Evolutionary conservation across 345 rosid species (phyloP), one percentile per base, ranked within the genome.

Genomic region (Euclidium syriacum): DNA sequence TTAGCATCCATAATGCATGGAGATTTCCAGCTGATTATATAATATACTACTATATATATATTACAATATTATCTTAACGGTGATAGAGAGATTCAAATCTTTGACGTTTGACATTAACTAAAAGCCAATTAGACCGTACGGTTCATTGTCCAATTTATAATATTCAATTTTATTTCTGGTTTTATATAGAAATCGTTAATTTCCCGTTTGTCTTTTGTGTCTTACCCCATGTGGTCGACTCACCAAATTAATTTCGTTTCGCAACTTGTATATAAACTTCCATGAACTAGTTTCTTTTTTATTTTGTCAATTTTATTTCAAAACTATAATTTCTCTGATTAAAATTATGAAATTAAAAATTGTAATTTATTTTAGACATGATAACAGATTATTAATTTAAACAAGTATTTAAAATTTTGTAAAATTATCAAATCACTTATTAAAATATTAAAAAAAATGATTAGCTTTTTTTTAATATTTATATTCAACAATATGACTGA

Each of bases 191-290:
- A 18, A 17, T 3, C n/a, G n/a, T n/a, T 19, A 10, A 33, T 42
- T 14, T 57, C 4, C 4, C 15, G 34, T 58, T 57, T 59, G 54
- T 51, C 60, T 15, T 58, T 59, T 40, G 6, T 50, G 53, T 30
- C 32, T 59, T 17, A 0, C 10, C 52, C 30, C 73, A 68, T 68
- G 53, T 59, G 53, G 47, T 59, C 61, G 52, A 59, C 38, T 51
- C 60, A 39, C 16, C 50, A 27, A 63, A 26, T 29, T 29, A 5
- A 29, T 29, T 29, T 29, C 8, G 8, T 29, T 29, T 29, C 8
- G 8, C 33, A 5, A 29, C 8, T 29, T 29, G 33, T 10, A 29
- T n/a, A n/a, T n/a, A n/a, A n/a, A n/a, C n/a, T n/a, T n/a, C n/a
- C n/a, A n/a, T n/a, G n/a, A n/a, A n/a, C n/a, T n/a, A n/a, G n/a